Evolutionary conservation across 176 grass and related monocot genomes (phyloP).

Genomic region (Oryza punctata): DNA sequence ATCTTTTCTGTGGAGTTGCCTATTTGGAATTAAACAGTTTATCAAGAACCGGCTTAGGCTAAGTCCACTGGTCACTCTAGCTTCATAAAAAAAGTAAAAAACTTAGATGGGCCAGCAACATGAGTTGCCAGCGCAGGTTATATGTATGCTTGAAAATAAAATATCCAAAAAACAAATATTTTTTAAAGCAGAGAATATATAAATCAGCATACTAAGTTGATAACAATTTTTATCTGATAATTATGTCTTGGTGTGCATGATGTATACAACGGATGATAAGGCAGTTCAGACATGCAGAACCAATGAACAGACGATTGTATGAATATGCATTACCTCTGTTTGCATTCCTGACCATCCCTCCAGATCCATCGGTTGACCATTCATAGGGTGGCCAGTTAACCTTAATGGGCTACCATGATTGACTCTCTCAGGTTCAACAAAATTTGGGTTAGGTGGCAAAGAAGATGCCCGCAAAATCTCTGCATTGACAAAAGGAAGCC

Average conservation of each 20-base stretch:
- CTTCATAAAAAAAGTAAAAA: not conserved
- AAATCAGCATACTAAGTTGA: not conserved
- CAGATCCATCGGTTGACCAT: constrained; percentile 82
- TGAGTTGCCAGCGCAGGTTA: not conserved
- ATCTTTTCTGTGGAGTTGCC: not conserved
- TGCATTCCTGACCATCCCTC: constrained; percentile 77
- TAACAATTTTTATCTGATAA: not conserved
- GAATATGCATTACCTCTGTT: constrained; percentile 61
- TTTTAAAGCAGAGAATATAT: not conserved
- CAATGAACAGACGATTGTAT: constrained; percentile 27
- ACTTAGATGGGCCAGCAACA: not conserved
- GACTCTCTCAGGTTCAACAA: constrained; percentile 78
- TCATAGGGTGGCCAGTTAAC: constrained; percentile 57
- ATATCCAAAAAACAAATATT: not conserved
- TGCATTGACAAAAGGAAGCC: constrained; percentile 57
- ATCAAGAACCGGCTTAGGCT: not conserved
- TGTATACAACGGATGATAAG: constrained; percentile 15
- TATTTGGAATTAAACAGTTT: constrained; percentile 7
- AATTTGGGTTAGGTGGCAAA: constrained; percentile 73
- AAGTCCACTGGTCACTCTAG: not conserved
- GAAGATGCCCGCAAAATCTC: constrained; percentile 87
- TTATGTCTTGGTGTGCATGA: not conserved
- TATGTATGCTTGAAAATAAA: not conserved
- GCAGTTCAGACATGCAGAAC: constrained; percentile 13
- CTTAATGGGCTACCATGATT: constrained; percentile 77